Base-by-base conservation (phyloP, 2,329 filamentous ascomycete genomes). In the Penicillium sp. region DNA sequence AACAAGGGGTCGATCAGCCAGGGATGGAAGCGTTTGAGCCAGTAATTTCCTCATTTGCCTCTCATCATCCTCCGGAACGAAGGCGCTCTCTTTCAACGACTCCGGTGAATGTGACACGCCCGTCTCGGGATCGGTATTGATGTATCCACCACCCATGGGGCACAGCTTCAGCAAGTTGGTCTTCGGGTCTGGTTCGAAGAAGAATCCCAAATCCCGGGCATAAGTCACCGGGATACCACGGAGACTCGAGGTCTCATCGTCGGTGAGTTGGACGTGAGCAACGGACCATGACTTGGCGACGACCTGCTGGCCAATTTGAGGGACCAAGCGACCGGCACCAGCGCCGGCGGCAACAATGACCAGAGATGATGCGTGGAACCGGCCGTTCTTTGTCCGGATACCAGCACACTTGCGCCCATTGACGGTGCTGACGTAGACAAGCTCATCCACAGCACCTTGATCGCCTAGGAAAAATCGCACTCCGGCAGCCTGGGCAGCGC, bases 141-240 rank as follows among this genome's bases (percentile, higher is more conserved):
- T 78, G 63, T 79, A 86, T 0, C 85, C 87, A 0, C 81, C 83
- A 1, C 85, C 85, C 70, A 84, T 80, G 0, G 85, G 84, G 65
- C 85, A 88, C 10, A 89, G 68, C 73, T 89, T 89, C 46, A 89
- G 73, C 4, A 87, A 71, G 25, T 81, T 80, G 0, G 85, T 87
- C 62, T 80, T 78, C 0, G 80, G 82, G 64, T 89, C 86, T 0
- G 87, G 86, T 71, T 89, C 87, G 59, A 89, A 89, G 74, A 87
- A 85, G 77, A 89, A 89, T 0, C 86, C 86, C 0, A 88, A 75
- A 62, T 89, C 86, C 1, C 86, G 81, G 1, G 83, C 82, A 55
- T 87, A 86, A 0, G 83, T 86, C 0, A 87, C 84, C 0, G 87
- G 86, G 11, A 89, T 85, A 2, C 84, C 83, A 1, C 82, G 80